Conservation (phyloP, 2,329 filamentous ascomycete species). For the Kalaharituber pfeilii region DNA sequence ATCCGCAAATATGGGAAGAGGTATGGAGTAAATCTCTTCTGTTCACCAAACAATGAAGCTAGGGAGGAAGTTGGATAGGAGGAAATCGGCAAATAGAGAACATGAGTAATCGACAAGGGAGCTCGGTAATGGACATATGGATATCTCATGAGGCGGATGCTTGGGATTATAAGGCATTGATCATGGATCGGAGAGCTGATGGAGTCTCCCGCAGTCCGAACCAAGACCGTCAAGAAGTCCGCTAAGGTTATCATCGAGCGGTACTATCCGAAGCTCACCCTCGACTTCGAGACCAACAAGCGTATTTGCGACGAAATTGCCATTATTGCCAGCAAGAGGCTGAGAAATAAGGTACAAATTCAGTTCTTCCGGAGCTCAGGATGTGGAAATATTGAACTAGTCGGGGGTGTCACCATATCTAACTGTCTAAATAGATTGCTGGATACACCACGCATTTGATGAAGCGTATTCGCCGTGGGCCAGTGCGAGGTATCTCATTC, state of each 20-base stretch:
- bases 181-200: not conserved
- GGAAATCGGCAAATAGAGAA: too few species aligned
- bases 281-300: conserved; percentile 99
- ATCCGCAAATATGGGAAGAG: conserved; percentile 1
- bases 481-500: conserved; percentile 99
- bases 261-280: conserved; percentile 92
- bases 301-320: conserved; percentile 99
- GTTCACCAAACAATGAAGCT: not conserved
- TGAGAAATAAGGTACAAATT: conserved; percentile 84
- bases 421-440: conserved; percentile 48
- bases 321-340: conserved; percentile 96
- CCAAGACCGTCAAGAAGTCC: conserved; percentile 62
- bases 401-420: conserved; percentile 1
- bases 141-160: too few species aligned
- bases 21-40: not conserved
- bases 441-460: conserved; percentile 98
- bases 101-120: too few species aligned
- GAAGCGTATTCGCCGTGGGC: conserved; percentile 99
- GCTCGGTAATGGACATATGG: too few species aligned
- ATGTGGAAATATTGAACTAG: not conserved
- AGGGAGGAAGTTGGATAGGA: too few species aligned
- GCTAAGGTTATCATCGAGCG: conserved; percentile 99
- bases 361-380: too few species aligned
- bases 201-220: conserved; percentile 34
- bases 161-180: too few species aligned